Evolutionary conservation across 495 filamentous ascomycete genomes (phyloP).

Genomic region (Podospora anserina): DNA sequence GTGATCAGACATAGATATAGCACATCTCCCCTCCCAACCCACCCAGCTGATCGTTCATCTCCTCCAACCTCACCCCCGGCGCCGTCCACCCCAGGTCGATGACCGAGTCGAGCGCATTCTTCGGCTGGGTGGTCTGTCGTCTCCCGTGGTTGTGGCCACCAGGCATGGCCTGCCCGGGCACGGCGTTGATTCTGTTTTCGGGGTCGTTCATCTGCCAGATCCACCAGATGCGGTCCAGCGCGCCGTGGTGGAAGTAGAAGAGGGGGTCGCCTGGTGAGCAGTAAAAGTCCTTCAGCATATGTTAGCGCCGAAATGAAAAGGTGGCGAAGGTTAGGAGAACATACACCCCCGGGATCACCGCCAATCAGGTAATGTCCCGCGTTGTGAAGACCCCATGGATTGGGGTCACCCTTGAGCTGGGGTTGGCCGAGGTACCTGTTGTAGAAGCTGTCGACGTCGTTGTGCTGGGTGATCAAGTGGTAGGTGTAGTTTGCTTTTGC

Average conservation of each 20-base stretch:
- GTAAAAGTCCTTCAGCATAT: slow-evolving; percentile 48
- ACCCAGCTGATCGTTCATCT: slow-evolving; percentile 27
- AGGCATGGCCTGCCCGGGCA: slow-evolving; percentile 15
- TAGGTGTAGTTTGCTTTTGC: slow-evolving; percentile 46
- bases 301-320: no score
- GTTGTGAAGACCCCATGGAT: slow-evolving; percentile 52
- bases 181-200: slow-evolving; percentile 26
- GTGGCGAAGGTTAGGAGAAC: background rate
- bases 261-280: slow-evolving; percentile 60
- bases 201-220: slow-evolving; percentile 60
- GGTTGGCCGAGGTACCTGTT: slow-evolving; percentile 50
- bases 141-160: slow-evolving; percentile 15
- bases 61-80: slow-evolving; percentile 26
- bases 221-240: slow-evolving; percentile 67
- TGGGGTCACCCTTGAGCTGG: slow-evolving; percentile 37
- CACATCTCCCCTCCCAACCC: slow-evolving; percentile 33
- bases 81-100: slow-evolving; percentile 37
- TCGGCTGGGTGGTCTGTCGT: slow-evolving; percentile 8
- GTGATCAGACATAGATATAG: slow-evolving; percentile 33
- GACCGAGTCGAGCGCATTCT: slow-evolving; percentile 13
- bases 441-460: slow-evolving; percentile 50
- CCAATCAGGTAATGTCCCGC: slow-evolving; percentile 61
- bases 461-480: slow-evolving; percentile 30
- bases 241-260: slow-evolving; percentile 68
- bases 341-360: slow-evolving; percentile 49